Percentiles rank a stretch among this genome's conserved stretches.
These are phyloP conservation scores for Ganoderma boninense DNA, from an alignment of 1,284 basidiomycete genomes.

Conservation along the genomic window DNA sequence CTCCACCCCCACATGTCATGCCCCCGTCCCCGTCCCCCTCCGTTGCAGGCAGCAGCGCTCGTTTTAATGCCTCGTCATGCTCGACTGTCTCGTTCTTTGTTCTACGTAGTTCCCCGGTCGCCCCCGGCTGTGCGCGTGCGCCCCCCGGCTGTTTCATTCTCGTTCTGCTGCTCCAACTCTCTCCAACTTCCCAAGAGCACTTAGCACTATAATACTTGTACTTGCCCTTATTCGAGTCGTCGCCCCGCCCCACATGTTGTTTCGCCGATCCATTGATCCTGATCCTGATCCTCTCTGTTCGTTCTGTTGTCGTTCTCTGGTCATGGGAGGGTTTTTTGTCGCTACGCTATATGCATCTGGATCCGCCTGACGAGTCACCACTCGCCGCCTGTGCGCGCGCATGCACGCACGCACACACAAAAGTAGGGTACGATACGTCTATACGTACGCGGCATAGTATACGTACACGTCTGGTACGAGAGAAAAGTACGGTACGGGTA, in stretches of 20 bases:
- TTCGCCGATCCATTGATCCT: too few relatives aligned
- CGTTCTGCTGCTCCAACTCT: neutral
- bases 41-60: neutral
- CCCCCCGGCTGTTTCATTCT: neutral
- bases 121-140: neutral
- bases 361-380: neutral
- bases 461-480: neutral
- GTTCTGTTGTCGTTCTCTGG: too few relatives aligned
- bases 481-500: constrained; percentile 1
- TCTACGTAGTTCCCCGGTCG: neutral
- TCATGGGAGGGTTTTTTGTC: neutral
- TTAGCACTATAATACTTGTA: neutral
- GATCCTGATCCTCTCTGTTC: neutral
- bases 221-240: neutral
- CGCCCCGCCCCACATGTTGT: too few relatives aligned
- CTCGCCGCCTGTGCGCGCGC: neutral
- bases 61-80: too few relatives aligned
- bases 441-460: constrained; percentile 5
- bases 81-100: neutral
- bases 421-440: constrained; percentile 16
- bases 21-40: neutral
- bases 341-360: neutral
- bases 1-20: constrained; percentile 1
- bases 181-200: neutral
- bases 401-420: neutral